Base-by-base conservation (phyloP, 208 protist species). In the Wallacemonas rigidus region DNA sequence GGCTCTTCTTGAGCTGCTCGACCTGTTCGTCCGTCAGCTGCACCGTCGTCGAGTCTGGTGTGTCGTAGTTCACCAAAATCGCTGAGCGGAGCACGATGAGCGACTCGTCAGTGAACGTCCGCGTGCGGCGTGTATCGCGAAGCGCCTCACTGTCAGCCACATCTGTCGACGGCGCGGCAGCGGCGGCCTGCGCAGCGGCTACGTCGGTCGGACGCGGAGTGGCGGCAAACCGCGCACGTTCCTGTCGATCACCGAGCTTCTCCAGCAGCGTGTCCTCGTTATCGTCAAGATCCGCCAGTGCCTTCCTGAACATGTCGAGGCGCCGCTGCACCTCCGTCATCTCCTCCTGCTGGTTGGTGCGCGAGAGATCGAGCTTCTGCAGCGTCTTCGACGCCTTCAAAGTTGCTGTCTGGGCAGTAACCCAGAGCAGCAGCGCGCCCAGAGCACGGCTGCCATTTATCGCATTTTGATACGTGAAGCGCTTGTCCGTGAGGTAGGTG, bases 381-480 rank as follows among this genome's bases (percentile, higher is more conserved):
- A 88, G 75, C 14, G 64, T 79, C 55, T 76, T 77, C 56, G 45
- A 70, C 35, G 75, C 75, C 54, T 72, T 75, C n/a, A 71, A 67
- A 26, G 75, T 81, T 4, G 53, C 75, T 3, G 83, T 58, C 61
- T 85, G 80, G 9, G 77, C 77, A 2, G 62, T 60, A 2, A 90
- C 85, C 85, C 85, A 90, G 36, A 76, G 79, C 65, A 87, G 75
- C 65, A 90, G 61, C 12, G 77, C 79, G 12, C 81, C 81, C 26
- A 90, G 67, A 15, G 81, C 81, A 11, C 77, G 76, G 56, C 85
- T 87, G 14, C 81, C 82, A 48, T 77, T 78, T 74, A 87, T 85
- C 12, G 85, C 80, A 54, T 79, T 74, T 26, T 62, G 67, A 60
- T 90, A 85, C 11, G 78, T 90, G 64, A 86, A 90, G 50, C 77